phyloP scores from a whole-genome alignment of 345 rosid genomes.

The Sonneratia caseolaris region DNA sequence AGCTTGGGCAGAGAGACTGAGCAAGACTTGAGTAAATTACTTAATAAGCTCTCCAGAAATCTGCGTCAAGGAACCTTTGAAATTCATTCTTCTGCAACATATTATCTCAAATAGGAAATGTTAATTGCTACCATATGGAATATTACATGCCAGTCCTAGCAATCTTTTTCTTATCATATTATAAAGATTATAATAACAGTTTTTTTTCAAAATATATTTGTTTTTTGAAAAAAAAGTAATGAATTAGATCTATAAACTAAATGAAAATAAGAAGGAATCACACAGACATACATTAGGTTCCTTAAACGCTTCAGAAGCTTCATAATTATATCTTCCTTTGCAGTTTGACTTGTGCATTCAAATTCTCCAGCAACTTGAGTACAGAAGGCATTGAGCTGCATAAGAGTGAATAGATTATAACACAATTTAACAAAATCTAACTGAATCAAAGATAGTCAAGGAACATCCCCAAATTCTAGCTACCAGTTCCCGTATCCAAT shows the following conservation, averaged over 20 bases:
- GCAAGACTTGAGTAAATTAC: conserved; percentile 35
- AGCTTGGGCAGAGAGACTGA: conserved; percentile 60
- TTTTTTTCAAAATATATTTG: background rate
- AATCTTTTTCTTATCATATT: background rate
- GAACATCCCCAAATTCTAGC: conserved; percentile 13
- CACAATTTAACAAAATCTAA: background rate
- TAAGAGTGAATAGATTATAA: conserved; percentile 7
- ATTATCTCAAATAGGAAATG: background rate
- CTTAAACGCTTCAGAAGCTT: conserved; percentile 64
- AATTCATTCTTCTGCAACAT: background rate
- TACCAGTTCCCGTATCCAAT: conserved; percentile 83
- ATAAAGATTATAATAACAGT: background rate
- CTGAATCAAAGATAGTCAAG: conserved; percentile 6
- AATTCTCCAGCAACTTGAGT: conserved; percentile 51
- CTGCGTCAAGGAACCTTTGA: conserved; percentile 23
- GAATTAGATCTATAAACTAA: background rate
- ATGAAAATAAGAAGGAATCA: conserved; percentile 7
- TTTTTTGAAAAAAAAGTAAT: background rate
- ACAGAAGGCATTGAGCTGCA: conserved; percentile 75
- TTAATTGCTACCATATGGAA: background rate
- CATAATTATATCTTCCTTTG: conserved; percentile 45
- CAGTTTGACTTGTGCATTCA: conserved; percentile 47
- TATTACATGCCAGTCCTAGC: background rate
- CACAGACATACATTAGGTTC: conserved; percentile 56
- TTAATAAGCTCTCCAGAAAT: conserved; percentile 66